phyloP scores from a whole-genome alignment of 306 rosid species.

The Herpetospermum pedunculosum region DNA sequence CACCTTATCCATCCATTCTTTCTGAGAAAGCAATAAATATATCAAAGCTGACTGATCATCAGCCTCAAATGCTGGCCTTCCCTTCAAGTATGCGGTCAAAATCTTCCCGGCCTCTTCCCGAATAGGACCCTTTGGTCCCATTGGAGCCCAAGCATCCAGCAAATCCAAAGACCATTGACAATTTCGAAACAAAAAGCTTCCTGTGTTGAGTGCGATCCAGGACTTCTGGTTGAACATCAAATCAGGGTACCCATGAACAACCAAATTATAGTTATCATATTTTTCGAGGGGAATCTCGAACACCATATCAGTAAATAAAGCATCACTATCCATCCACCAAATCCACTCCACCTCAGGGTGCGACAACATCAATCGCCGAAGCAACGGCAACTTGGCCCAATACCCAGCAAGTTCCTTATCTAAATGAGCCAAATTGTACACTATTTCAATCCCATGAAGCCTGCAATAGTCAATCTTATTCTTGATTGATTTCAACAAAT shows the following conservation, averaged over 20 bases:
- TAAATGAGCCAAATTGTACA: conserved; percentile 88
- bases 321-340: conserved; percentile 99
- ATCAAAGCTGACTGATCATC: conserved; percentile 97
- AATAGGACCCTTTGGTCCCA: conserved; percentile 85
- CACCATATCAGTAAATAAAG: conserved; percentile 86
- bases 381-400: conserved; percentile 95
- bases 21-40: conserved; percentile 69
- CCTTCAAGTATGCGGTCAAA: conserved; percentile 80
- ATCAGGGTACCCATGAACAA: conserved; percentile 92
- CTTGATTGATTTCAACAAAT: conserved; percentile 69
- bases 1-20: conserved; percentile 89
- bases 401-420: conserved; percentile 96
- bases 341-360: conserved; percentile 99
- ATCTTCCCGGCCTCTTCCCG: conserved; percentile 86
- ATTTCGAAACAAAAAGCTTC: conserved; percentile 78
- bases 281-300: conserved; percentile 64
- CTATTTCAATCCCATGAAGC: conserved; percentile 90
- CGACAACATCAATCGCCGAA: conserved; percentile 76
- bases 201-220: conserved; percentile 96
- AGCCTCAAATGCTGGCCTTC: conserved; percentile 92
- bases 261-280: conserved; percentile 59
- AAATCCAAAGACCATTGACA: conserved; percentile 98
- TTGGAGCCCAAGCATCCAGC: conserved; percentile 98
- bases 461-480: conserved; percentile 94
- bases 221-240: conserved; percentile 87